These are phyloP conservation scores for Tetragonia tetragonoides DNA, from an alignment of 148 eudicot genomes.

Conservation along the genomic window DNA sequence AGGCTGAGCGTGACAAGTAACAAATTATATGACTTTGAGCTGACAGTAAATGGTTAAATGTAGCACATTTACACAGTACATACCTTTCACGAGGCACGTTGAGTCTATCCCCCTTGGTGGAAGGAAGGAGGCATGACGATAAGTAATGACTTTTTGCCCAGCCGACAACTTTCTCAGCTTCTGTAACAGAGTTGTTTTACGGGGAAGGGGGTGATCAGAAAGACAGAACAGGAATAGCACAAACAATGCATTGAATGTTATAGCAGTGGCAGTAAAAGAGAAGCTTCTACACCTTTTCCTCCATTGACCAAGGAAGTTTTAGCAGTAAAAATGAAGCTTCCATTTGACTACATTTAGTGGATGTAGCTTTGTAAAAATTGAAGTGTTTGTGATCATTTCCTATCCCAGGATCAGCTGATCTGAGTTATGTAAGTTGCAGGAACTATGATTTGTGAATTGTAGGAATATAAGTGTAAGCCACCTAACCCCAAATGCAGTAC, in stretches of 20 bases:
- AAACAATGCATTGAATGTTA: neutral
- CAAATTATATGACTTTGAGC: slow-evolving; percentile 2
- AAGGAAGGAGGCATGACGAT: slow-evolving; percentile 70
- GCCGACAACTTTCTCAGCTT: slow-evolving; percentile 93
- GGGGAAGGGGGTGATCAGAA: neutral
- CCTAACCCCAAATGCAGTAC: no score
- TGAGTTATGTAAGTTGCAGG: no score
- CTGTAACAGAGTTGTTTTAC: slow-evolving; percentile 33
- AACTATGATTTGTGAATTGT: no score
- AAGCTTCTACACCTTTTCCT: neutral
- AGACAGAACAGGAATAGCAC: neutral
- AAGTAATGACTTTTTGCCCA: slow-evolving; percentile 95
- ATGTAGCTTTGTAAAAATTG: no score
- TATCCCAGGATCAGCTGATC: no score
- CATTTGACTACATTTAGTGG: no score
- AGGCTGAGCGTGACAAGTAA: slow-evolving; percentile 42
- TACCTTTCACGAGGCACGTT: slow-evolving; percentile 79
- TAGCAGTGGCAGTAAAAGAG: neutral
- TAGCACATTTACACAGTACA: neutral
- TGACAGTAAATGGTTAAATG: neutral
- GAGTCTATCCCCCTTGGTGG: slow-evolving; percentile 62
- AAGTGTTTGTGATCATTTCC: no score
- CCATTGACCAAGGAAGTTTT: neutral
- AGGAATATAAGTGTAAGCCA: no score
- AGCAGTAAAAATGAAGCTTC: no score